Percentiles rank a stretch among this genome's conserved stretches.
phyloP scores from a whole-genome alignment of 345 rosid species.

The Ceriops zippeliana region DNA sequence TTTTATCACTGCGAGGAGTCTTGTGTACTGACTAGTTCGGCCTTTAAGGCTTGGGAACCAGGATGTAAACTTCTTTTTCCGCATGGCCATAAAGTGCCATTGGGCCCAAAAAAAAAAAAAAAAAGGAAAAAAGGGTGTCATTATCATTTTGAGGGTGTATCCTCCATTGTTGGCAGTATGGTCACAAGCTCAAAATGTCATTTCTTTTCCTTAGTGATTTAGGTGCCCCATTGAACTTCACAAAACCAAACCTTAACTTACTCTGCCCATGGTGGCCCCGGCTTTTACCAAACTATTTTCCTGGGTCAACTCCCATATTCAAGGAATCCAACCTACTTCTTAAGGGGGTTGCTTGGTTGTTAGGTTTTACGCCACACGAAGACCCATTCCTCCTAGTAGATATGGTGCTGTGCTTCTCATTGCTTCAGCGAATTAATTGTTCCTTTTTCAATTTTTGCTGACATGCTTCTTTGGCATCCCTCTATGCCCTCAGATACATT shows the following conservation, averaged over 20 bases:
- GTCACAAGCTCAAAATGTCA: no score
- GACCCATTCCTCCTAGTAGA: background rate
- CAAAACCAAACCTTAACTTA: conserved; percentile 13
- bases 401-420: background rate
- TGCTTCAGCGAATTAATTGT: background rate
- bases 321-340: conserved; percentile 2
- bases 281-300: conserved; percentile 14
- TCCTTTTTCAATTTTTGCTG: background rate
- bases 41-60: no score
- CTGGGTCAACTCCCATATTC: conserved; percentile 14
- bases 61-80: no score
- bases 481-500: no score
- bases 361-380: background rate
- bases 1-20: no score
- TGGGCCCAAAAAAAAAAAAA: no score
- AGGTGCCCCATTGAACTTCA: background rate
- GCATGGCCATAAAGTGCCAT: no score
- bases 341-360: conserved; percentile 12
- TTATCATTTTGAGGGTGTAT: no score
- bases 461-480: background rate
- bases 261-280: conserved; percentile 9
- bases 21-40: no score
- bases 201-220: no score
- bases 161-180: no score
- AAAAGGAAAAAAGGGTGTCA: no score